Evolutionary conservation across 495 filamentous ascomycete species (phyloP).

Genomic region (Pyronema domesticum): DNA sequence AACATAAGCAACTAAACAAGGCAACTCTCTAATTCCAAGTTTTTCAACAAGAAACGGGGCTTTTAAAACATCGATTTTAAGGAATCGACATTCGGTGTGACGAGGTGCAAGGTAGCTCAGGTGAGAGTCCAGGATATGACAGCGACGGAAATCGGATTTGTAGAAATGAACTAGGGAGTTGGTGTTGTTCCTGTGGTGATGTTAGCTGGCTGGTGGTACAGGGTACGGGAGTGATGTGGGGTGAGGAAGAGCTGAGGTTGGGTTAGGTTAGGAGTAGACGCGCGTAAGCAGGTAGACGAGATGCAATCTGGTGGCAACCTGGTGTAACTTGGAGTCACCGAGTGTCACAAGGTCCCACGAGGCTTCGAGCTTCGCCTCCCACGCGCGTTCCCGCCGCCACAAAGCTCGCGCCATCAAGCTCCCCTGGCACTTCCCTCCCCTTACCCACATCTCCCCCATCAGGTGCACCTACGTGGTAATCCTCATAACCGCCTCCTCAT

Average conservation of each 20-base stretch:
- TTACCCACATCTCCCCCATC: too few species aligned
- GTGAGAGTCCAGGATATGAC: constrained; percentile 31
- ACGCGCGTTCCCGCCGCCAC: too few species aligned
- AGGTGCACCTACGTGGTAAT: constrained; percentile 38
- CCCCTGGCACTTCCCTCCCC: too few species aligned
- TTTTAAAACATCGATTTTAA: constrained; percentile 51
- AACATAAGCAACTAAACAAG: constrained; percentile 57
- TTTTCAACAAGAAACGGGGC: constrained; percentile 57
- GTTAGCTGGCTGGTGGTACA: background rate
- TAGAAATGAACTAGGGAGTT: constrained; percentile 57
- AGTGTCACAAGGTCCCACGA: too few species aligned
- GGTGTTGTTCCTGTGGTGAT: constrained; percentile 26
- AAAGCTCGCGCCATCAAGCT: too few species aligned
- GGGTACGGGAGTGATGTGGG: background rate
- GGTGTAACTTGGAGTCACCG: too few species aligned
- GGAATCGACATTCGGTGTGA: constrained; percentile 53
- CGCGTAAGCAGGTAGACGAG: too few species aligned
- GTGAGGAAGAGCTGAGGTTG: background rate
- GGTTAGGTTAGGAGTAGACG: too few species aligned
- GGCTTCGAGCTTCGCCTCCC: too few species aligned
- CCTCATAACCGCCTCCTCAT: constrained; percentile 50
- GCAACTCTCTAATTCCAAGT: constrained; percentile 49
- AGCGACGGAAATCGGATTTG: constrained; percentile 56
- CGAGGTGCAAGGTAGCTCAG: constrained; percentile 35
- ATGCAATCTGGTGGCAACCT: too few species aligned